phyloP scores from a whole-genome alignment of 1,284 basidiomycete species.

The Rhizopogon parksii region DNA sequence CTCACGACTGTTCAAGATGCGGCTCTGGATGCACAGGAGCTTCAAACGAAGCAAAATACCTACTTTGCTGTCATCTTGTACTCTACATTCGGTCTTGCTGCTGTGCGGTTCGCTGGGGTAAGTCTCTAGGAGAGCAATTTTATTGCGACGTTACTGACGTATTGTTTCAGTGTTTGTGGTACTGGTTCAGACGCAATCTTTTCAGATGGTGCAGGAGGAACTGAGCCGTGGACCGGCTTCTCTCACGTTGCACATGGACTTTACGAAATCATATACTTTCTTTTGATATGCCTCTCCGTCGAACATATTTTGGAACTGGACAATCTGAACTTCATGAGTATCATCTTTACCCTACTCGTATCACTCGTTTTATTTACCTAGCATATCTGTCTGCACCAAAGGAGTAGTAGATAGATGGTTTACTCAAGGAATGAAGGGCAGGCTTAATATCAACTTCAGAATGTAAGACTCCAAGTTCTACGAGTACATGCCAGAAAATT shows the following conservation, averaged over 20 bases:
- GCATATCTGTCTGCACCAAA: slow-evolving; percentile 17
- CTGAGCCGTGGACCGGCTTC: slow-evolving; percentile 29
- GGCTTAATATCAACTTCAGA: slow-evolving; percentile 10
- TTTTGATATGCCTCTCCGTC: slow-evolving; percentile 16
- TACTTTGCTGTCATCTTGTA: slow-evolving; percentile 86
- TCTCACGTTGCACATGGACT: slow-evolving; percentile 12
- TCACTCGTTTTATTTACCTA: slow-evolving; percentile 12
- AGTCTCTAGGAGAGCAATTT: slow-evolving; percentile 29
- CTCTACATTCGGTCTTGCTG: slow-evolving; percentile 79
- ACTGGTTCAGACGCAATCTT: slow-evolving; percentile 78
- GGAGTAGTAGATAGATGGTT: slow-evolving; percentile 19
- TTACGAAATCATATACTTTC: slow-evolving; percentile 27
- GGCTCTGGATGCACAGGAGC: slow-evolving; percentile 35
- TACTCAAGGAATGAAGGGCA: slow-evolving; percentile 15
- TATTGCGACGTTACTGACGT: slow-evolving; percentile 14
- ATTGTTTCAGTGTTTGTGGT: slow-evolving; percentile 60
- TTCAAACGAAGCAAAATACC: slow-evolving; percentile 60
- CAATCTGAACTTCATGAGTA: slow-evolving; percentile 16
- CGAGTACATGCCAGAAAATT: slow-evolving; percentile 50
- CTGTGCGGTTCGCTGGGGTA: slow-evolving; percentile 80
- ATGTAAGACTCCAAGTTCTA: slow-evolving; percentile 16
- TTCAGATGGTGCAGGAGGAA: slow-evolving; percentile 77
- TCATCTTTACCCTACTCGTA: slow-evolving; percentile 16
- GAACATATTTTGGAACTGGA: slow-evolving; percentile 17
- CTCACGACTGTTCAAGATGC: slow-evolving; percentile 43